Percentiles rank a stretch among this genome's conserved stretches.
phyloP scores from a whole-genome alignment of 2,329 filamentous ascomycete genomes.

The Beauveria brongniartii region DNA sequence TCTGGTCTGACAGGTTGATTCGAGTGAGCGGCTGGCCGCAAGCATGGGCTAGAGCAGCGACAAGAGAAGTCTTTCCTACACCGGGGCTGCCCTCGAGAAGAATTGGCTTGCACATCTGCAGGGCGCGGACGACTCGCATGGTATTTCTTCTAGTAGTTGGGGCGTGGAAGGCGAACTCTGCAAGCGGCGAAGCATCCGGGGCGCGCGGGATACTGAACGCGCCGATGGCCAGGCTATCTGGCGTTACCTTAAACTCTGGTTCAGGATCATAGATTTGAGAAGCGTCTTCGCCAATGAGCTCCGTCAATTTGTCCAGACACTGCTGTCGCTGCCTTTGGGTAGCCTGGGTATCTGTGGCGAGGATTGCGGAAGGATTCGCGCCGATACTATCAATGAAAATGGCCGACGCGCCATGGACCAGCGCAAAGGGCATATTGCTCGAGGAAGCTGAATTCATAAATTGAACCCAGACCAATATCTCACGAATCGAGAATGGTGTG shows the following conservation, averaged over 20 bases:
- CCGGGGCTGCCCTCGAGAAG: constrained; percentile 95
- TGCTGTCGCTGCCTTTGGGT: constrained; percentile 62
- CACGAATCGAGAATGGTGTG: constrained; percentile 79
- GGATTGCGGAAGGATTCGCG: constrained; percentile 83
- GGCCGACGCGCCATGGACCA: constrained; percentile 83
- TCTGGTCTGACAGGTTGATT: constrained; percentile 97
- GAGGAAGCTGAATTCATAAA: constrained; percentile 68
- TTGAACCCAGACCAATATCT: constrained; percentile 86
- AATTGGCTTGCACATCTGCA: constrained; percentile 85
- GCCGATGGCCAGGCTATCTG: constrained; percentile 55
- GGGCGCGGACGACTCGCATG: constrained; percentile 80
- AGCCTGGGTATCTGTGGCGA: constrained; percentile 62
- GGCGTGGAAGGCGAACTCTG: constrained; percentile 62
- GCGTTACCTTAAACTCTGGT: constrained; percentile 48
- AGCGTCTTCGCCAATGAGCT: constrained; percentile 57
- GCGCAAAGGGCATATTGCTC: constrained; percentile 35
- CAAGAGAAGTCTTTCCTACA: constrained; percentile 92
- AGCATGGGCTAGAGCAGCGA: constrained; percentile 73
- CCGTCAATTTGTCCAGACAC: constrained; percentile 66
- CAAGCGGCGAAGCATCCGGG: constrained; percentile 30
- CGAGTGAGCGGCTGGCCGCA: constrained; percentile 78
- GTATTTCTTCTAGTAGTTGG: constrained; percentile 85
- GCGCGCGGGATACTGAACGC: constrained; percentile 58
- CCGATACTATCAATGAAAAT: constrained; percentile 94
- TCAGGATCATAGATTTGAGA: constrained; percentile 55